These are phyloP conservation scores for Saccharomycopsis phalli DNA, from an alignment of 1,139 yeast species.

Conservation along the genomic window DNA sequence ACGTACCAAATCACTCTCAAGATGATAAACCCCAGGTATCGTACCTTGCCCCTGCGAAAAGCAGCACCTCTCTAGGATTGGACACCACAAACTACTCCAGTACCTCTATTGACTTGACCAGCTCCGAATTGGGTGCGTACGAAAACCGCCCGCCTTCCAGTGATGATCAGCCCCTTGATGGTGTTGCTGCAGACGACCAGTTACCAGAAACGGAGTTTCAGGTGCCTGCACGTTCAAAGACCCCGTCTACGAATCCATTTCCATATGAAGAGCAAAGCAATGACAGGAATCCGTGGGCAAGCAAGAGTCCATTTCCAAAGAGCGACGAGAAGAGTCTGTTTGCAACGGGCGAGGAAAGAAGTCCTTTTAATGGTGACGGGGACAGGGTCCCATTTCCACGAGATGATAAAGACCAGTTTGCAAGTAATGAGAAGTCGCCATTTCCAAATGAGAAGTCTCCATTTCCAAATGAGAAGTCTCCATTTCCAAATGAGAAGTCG, in stretches of 20 bases:
- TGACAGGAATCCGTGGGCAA: constrained; percentile 14
- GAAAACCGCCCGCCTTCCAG: constrained; percentile 2
- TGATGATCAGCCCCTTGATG: constrained; percentile 4
- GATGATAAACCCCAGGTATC: neutral
- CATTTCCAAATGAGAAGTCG: no score
- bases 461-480: no score
- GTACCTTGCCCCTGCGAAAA: constrained; percentile 7
- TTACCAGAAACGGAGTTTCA: neutral
- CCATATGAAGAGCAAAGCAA: neutral
- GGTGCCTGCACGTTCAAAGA: neutral
- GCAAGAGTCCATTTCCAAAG: neutral
- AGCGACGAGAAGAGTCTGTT: neutral
- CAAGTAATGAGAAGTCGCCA: no score
- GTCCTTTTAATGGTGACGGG: neutral
- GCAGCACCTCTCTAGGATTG: constrained; percentile 8
- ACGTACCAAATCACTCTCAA: neutral
- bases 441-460: no score
- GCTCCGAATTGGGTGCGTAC: constrained; percentile 2
- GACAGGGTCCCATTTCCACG: no score
- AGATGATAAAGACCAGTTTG: no score
- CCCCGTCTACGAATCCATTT: constrained; percentile 5
- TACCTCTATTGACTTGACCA: constrained; percentile 8
- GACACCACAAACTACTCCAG: constrained; percentile 3
- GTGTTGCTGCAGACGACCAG: neutral
- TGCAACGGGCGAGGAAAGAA: neutral